These are phyloP conservation scores for Gelatoporia subvermispora DNA, from an alignment of 768 basidiomycete genomes.

Conservation along the genomic window DNA sequence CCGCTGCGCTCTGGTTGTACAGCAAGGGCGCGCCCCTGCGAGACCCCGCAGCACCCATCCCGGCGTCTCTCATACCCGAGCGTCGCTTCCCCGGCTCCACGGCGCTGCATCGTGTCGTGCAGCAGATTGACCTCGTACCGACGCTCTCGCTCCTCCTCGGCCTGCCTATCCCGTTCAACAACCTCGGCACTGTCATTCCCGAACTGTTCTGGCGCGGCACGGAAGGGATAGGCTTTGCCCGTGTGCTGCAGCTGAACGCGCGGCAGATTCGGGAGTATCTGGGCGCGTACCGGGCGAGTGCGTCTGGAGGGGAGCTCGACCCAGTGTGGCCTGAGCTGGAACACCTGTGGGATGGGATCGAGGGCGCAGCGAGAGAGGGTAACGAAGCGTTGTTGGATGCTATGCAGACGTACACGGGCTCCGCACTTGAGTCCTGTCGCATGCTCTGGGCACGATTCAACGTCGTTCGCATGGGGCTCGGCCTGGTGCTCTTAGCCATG, in stretches of 20 bases:
- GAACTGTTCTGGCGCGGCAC: slow-evolving; percentile 73
- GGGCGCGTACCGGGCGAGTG: slow-evolving; percentile 64
- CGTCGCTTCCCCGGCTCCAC: slow-evolving; percentile 57
- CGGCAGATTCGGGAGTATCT: slow-evolving; percentile 76
- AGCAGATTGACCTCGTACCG: slow-evolving; percentile 93
- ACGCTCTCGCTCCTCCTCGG: slow-evolving; percentile 87
- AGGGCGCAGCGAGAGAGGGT: slow-evolving; percentile 5
- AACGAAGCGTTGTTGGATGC: slow-evolving; percentile 13
- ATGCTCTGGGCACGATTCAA: slow-evolving; percentile 96
- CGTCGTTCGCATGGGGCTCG: slow-evolving; percentile 66
- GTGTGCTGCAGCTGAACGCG: slow-evolving; percentile 66
- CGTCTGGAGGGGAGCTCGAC: slow-evolving; percentile 71
- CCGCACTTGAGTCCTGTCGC: slow-evolving; percentile 68
- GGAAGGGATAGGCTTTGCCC: slow-evolving; percentile 36
- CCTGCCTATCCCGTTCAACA: slow-evolving; percentile 92
- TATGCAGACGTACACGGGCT: slow-evolving; percentile 47
- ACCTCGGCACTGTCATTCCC: slow-evolving; percentile 87
- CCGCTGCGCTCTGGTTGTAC: slow-evolving; percentile 88
- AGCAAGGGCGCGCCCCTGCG: slow-evolving; percentile 63
- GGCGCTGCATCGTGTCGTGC: slow-evolving; percentile 56
- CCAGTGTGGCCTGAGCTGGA: slow-evolving; percentile 53
- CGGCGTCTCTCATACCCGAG: slow-evolving; percentile 47
- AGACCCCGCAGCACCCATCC: slow-evolving; percentile 29
- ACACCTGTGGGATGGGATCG: slow-evolving; percentile 33
- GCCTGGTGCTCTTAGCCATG: slow-evolving; percentile 56